Conservation (phyloP, 2,329 filamentous ascomycete genomes). For the Aspergillus sp. region DNA sequence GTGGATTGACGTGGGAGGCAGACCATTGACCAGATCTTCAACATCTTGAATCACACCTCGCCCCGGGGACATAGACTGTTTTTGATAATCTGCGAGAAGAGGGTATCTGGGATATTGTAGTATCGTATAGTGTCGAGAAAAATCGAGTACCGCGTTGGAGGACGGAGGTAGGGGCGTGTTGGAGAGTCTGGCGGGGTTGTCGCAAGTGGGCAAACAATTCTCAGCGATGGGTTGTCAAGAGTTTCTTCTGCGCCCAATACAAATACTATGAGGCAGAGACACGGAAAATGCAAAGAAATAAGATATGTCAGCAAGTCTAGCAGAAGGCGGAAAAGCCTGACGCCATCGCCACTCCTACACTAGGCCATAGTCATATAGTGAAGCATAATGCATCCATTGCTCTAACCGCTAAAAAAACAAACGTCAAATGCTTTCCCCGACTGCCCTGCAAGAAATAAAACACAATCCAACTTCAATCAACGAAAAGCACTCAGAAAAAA, state of each 20-base stretch:
- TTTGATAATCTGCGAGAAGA: too few relatives aligned
- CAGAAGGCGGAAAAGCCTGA: slow-evolving; percentile 1
- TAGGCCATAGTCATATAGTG: neutral
- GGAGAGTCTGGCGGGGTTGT: neutral
- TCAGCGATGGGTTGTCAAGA: neutral
- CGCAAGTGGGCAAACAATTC: neutral
- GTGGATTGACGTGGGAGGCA: slow-evolving; percentile 20
- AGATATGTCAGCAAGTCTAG: slow-evolving; percentile 1
- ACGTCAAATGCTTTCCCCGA: slow-evolving; percentile 11
- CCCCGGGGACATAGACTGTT: neutral
- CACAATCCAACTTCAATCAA: slow-evolving; percentile 11
- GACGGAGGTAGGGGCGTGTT: neutral
- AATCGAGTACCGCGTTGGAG: neutral
- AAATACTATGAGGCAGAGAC: neutral
- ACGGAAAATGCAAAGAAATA: neutral
- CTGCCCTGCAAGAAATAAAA: slow-evolving; percentile 2
- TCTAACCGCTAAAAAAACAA: slow-evolving; percentile 19
- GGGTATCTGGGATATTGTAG: too few relatives aligned
- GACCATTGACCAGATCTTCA: slow-evolving; percentile 99
- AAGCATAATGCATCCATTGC: slow-evolving; percentile 18
- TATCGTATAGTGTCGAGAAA: too few relatives aligned
- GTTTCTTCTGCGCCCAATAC: neutral
- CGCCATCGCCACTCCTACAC: neutral
- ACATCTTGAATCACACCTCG: slow-evolving; percentile 56
- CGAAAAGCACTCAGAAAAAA: slow-evolving; percentile 7